Evolutionary conservation across 805 yeast genomes (phyloP).

Genomic region (Saccharomycopsis schoenii): DNA sequence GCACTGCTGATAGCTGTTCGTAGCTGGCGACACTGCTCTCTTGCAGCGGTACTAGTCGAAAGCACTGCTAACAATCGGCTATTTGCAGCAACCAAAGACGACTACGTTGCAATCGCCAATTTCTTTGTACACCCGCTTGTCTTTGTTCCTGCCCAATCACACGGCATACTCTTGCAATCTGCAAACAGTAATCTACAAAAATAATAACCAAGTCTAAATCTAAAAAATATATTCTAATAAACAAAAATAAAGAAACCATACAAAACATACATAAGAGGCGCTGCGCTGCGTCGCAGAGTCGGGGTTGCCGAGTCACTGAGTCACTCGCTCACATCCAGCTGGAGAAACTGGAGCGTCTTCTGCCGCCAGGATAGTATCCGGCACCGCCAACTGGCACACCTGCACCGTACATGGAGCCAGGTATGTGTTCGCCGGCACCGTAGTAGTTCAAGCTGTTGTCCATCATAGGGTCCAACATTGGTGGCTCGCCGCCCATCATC

Average conservation of each 20-base stretch:
- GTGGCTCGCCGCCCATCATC: neutral
- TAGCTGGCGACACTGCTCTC: too few relatives aligned
- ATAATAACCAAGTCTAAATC: neutral
- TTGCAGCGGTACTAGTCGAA: too few relatives aligned
- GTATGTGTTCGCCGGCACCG: neutral
- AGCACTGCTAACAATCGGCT: too few relatives aligned
- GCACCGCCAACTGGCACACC: neutral
- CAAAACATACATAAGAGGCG: neutral
- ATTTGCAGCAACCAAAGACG: too few relatives aligned
- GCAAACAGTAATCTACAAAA: too few relatives aligned
- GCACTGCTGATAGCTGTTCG: too few relatives aligned
- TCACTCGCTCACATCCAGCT: neutral
- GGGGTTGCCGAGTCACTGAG: too few relatives aligned
- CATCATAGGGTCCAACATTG: constrained; percentile 1
- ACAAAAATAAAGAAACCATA: neutral
- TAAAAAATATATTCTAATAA: neutral
- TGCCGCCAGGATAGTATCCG: neutral
- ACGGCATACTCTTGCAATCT: too few relatives aligned
- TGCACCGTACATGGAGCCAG: neutral
- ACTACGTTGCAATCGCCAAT: too few relatives aligned
- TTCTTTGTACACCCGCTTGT: too few relatives aligned
- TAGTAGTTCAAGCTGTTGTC: constrained; percentile 1
- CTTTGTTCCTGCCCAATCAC: too few relatives aligned
- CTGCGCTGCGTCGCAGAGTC: too few relatives aligned
- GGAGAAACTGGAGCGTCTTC: neutral